Conservation (phyloP, 805 yeast species). For the Candida ulmi region DNA sequence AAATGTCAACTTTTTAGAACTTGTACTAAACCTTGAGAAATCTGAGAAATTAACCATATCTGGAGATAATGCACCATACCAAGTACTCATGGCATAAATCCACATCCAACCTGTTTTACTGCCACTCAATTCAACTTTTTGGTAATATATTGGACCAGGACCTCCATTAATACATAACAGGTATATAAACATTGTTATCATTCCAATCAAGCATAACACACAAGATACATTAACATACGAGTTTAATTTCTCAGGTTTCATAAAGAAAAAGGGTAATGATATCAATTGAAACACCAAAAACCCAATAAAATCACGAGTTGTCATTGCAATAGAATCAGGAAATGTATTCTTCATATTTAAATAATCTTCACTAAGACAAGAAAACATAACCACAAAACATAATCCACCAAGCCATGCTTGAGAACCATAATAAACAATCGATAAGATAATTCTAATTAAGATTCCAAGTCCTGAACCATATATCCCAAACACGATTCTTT, state of each 20-base stretch:
- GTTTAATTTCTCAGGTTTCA: slow-evolving; percentile 41
- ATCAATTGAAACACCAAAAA: slow-evolving; percentile 40
- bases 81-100: slow-evolving; percentile 33
- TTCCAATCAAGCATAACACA: slow-evolving; percentile 31
- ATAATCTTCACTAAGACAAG: slow-evolving; percentile 30
- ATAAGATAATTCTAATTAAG: slow-evolving; percentile 32
- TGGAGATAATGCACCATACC: slow-evolving; percentile 35
- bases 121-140: slow-evolving; percentile 19
- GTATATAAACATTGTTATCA: slow-evolving; percentile 34
- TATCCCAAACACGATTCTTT: slow-evolving; percentile 42
- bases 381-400: slow-evolving; percentile 31
- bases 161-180: slow-evolving; percentile 29
- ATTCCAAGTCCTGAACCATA: slow-evolving; percentile 38
- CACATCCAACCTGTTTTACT: slow-evolving; percentile 34
- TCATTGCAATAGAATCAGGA: slow-evolving; percentile 31
- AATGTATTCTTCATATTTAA: slow-evolving; percentile 32
- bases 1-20: slow-evolving; percentile 19
- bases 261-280: slow-evolving; percentile 32
- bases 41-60: slow-evolving; percentile 36
- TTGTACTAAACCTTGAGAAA: slow-evolving; percentile 32
- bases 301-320: slow-evolving; percentile 36
- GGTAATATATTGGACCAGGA: slow-evolving; percentile 28
- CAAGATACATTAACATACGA: slow-evolving; percentile 30
- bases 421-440: slow-evolving; percentile 37
- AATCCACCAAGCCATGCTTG: slow-evolving; percentile 40